Evolutionary conservation across 2,329 filamentous ascomycete species (phyloP).

Genomic region (Ascochyta pisi): DNA sequence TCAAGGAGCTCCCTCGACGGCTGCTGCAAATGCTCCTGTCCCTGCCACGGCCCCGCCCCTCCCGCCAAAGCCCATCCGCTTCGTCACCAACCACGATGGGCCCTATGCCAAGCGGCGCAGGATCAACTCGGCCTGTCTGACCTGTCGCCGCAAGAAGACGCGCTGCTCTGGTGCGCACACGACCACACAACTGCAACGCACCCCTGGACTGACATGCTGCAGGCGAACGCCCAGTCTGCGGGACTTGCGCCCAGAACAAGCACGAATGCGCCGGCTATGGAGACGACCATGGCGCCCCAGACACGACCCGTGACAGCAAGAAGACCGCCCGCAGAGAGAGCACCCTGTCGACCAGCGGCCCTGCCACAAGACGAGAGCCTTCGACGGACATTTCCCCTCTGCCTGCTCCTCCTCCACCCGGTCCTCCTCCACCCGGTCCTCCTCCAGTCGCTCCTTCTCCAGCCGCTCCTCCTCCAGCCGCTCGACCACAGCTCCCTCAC

Average conservation of each 20-base stretch:
- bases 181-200: neutral
- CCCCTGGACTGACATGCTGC: conserved; percentile 7
- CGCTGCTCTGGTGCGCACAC: conserved; percentile 52
- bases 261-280: conserved; percentile 57
- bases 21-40: conserved; percentile 23
- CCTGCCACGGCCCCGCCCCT: conserved; percentile 33
- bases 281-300: conserved; percentile 38
- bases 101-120: conserved; percentile 52
- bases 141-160: conserved; percentile 58
- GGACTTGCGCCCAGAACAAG: conserved; percentile 57
- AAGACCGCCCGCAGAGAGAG: conserved; percentile 32
- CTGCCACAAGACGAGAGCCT: conserved; percentile 25
- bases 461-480: conserved; percentile 22
- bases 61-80: conserved; percentile 49
- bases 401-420: conserved; percentile 23
- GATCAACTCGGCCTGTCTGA: conserved; percentile 54
- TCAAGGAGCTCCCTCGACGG: conserved; percentile 36
- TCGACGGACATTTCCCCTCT: conserved; percentile 32
- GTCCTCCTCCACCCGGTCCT: conserved; percentile 11
- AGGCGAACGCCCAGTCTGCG: conserved; percentile 52
- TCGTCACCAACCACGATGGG: conserved; percentile 52
- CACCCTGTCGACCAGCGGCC: conserved; percentile 18
- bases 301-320: conserved; percentile 27
- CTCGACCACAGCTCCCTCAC: conserved; percentile 35
- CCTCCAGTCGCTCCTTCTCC: conserved; percentile 29